Evolutionary conservation across 108 stramenopile genomes (phyloP).

Genomic region (Asterionellopsis glacialis): DNA sequence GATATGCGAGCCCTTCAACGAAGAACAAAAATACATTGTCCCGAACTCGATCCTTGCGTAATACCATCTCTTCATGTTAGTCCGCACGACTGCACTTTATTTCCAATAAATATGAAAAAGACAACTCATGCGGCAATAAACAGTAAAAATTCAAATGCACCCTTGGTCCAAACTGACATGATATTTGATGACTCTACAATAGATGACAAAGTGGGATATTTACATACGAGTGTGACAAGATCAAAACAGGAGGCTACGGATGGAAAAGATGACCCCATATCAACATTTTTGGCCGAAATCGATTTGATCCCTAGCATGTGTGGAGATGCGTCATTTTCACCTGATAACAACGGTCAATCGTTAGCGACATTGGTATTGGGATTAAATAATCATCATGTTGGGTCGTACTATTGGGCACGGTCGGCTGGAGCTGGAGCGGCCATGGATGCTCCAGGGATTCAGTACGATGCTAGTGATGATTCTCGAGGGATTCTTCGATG

Average conservation of each 20-base stretch:
- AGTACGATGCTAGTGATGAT: slow-evolving; percentile 14
- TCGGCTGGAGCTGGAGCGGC: slow-evolving; percentile 59
- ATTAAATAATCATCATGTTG: slow-evolving; percentile 76
- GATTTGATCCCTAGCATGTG: slow-evolving; percentile 29
- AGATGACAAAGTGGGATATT: slow-evolving; percentile 16
- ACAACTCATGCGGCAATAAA: too few species aligned
- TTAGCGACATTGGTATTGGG: slow-evolving; percentile 45
- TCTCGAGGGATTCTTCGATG: slow-evolving; percentile 27
- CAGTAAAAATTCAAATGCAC: too few species aligned
- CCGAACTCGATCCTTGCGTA: too few species aligned
- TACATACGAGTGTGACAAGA: slow-evolving; percentile 30
- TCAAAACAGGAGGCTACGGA: slow-evolving; percentile 25
- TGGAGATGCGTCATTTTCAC: slow-evolving; percentile 2
- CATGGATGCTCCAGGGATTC: slow-evolving; percentile 67
- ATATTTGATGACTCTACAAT: background rate
- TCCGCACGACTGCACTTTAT: too few species aligned
- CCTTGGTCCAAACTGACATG: background rate
- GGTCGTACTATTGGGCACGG: slow-evolving; percentile 77
- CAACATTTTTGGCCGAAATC: slow-evolving; percentile 43
- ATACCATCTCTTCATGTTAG: too few species aligned
- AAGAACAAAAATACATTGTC: background rate
- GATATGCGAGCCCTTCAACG: slow-evolving; percentile 24
- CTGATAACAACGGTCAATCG: background rate
- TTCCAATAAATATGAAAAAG: too few species aligned
- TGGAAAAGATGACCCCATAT: slow-evolving; percentile 29